A percentile compares a stretch with the other conserved stretches of the same genome.
These are phyloP conservation scores for Gaeumannomyces sp. DNA, from an alignment of 2,329 filamentous ascomycete species.

Conservation along the genomic window DNA sequence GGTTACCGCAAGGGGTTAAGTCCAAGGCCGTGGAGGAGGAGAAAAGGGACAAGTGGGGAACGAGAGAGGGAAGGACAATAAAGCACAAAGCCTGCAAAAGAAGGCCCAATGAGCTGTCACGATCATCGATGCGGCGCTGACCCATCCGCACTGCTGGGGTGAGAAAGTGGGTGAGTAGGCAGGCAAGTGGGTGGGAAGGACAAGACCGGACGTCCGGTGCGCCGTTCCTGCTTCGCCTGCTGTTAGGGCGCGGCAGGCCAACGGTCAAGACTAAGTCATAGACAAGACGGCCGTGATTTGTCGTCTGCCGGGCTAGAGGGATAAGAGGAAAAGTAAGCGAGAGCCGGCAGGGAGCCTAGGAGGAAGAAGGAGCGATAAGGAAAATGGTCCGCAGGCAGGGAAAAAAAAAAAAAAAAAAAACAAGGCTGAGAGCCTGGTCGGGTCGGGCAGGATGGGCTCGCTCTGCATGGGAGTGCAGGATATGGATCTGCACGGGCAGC, in stretches of 20 bases:
- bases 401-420: neutral
- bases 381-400: no score
- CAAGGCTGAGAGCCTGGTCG: neutral
- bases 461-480: neutral
- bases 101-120: neutral
- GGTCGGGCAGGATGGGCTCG: neutral
- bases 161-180: neutral
- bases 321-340: neutral
- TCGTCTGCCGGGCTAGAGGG: neutral
- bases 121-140: neutral
- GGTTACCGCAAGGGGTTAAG: neutral
- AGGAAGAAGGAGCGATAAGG: neutral
- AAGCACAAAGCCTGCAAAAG: neutral
- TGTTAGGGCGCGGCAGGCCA: neutral
- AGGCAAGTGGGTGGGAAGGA: neutral
- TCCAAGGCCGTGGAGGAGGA: neutral
- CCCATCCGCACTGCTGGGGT: neutral
- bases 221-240: neutral
- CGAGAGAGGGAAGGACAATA: neutral
- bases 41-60: neutral
- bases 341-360: no score
- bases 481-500: neutral
- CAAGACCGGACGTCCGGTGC: constrained; percentile 5
- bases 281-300: neutral
- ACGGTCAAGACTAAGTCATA: neutral